Evolutionary conservation across 768 basidiomycete genomes (phyloP).

Genomic region (Crucibulum laeve): DNA sequence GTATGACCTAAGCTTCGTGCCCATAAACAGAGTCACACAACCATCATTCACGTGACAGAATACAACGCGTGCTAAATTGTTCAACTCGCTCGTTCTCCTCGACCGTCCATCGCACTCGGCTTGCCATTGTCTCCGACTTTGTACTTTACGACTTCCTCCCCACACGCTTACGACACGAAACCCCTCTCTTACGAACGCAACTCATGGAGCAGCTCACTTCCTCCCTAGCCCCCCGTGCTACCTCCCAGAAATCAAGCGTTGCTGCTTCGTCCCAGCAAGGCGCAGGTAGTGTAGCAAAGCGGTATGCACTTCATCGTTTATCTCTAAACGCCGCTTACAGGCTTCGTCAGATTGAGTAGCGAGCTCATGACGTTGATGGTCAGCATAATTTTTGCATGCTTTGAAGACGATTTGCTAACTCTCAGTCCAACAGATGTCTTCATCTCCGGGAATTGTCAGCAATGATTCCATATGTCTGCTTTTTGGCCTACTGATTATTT

Average conservation of each 20-base stretch:
- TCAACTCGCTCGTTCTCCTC: no score
- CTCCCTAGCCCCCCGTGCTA: slow-evolving; percentile 56
- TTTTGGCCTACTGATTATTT: not conserved
- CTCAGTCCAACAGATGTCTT: slow-evolving; percentile 63
- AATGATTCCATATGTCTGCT: not conserved
- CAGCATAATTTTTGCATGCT: slow-evolving; percentile 14
- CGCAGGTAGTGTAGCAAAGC: slow-evolving; percentile 80
- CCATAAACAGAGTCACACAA: no score
- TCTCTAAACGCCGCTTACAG: slow-evolving; percentile 26
- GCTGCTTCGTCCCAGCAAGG: slow-evolving; percentile 49
- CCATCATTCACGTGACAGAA: no score
- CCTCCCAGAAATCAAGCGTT: slow-evolving; percentile 52
- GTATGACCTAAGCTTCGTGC: no score
- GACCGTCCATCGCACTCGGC: no score
- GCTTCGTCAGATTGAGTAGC: slow-evolving; percentile 67
- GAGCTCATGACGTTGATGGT: slow-evolving; percentile 92
- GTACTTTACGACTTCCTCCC: not conserved
- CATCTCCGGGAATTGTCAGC: slow-evolving; percentile 83
- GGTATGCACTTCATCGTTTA: slow-evolving; percentile 35
- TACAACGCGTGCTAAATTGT: no score
- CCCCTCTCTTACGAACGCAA: slow-evolving; percentile 14
- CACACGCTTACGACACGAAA: not conserved
- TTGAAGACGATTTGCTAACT: slow-evolving; percentile 5
- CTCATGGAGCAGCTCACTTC: slow-evolving; percentile 72
- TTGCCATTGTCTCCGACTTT: not conserved